phyloP scores from a whole-genome alignment of 2,329 filamentous ascomycete species.

The Rhinocladiella mackenziei region DNA sequence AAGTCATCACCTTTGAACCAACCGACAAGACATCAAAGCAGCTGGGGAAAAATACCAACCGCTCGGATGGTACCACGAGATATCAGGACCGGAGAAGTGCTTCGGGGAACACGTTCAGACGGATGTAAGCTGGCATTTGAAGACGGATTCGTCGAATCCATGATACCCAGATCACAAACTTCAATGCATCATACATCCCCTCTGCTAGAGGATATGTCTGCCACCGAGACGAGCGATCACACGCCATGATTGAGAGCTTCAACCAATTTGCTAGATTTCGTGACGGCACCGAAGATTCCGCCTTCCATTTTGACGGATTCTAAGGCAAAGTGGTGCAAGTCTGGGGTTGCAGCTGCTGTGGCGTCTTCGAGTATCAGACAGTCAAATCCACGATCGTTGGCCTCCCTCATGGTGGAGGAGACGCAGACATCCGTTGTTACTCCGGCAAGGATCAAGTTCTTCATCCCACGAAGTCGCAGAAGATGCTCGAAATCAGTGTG shows the following conservation, averaged over 20 bases:
- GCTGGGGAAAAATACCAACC: conserved; percentile 8
- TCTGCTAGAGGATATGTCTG: too few relatives aligned
- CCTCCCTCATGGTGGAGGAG: conserved; percentile 53
- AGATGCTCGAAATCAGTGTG: conserved; percentile 53
- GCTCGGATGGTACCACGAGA: conserved; percentile 30
- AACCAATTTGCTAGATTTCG: conserved; percentile 39
- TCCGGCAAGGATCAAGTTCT: conserved; percentile 51
- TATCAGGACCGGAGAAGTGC: conserved; percentile 46
- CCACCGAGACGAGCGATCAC: too few relatives aligned
- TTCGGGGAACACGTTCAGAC: conserved; percentile 47
- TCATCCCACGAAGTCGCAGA: conserved; percentile 49
- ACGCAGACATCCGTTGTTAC: conserved; percentile 57
- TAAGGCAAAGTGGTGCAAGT: conserved; percentile 41
- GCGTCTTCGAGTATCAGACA: conserved; percentile 51
- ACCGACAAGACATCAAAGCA: conserved; percentile 39
- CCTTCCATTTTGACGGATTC: conserved; percentile 47
- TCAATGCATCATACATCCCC: too few relatives aligned
- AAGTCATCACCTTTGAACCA: conserved; percentile 60
- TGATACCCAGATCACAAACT: too few relatives aligned
- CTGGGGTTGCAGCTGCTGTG: conserved; percentile 41
- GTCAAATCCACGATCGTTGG: conserved; percentile 54
- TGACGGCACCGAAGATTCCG: conserved; percentile 43
- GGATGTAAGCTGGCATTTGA: conserved; percentile 42
- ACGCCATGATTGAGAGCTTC: conserved; percentile 15
- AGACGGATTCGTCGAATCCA: too few relatives aligned